Evolutionary conservation across 768 basidiomycete genomes (phyloP).

Genomic region (Pleurotus cornucopiae): DNA sequence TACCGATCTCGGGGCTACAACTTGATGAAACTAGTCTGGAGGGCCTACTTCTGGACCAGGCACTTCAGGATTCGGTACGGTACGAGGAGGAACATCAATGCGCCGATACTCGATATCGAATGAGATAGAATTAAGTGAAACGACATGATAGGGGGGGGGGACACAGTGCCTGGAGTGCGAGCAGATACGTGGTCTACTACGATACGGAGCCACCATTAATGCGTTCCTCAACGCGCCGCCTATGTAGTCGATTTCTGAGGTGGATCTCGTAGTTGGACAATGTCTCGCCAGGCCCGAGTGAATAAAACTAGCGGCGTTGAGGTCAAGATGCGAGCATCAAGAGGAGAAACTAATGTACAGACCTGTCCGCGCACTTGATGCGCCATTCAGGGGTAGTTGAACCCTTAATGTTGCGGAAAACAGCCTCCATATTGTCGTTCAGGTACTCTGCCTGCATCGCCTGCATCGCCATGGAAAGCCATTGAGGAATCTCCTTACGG

Average conservation of each 20-base stretch:
- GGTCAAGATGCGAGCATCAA: conserved; percentile 8
- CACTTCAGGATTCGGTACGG: too few species aligned
- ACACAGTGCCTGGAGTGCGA: too few species aligned
- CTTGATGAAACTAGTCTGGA: too few species aligned
- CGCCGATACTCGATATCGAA: too few species aligned
- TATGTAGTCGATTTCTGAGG: conserved; percentile 79
- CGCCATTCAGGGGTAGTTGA: conserved; percentile 78
- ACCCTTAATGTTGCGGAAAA: conserved; percentile 54
- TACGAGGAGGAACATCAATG: too few species aligned
- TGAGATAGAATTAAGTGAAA: too few species aligned
- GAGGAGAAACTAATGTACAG: conserved; percentile 13
- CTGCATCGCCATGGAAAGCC: conserved; percentile 70
- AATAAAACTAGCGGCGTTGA: conserved; percentile 63
- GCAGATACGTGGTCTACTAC: conserved; percentile 11
- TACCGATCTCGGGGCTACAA: too few species aligned
- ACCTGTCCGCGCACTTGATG: conserved; percentile 87
- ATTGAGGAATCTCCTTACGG: conserved; percentile 45
- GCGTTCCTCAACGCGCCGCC: conserved; percentile 67
- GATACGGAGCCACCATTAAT: conserved; percentile 19
- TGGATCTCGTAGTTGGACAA: conserved; percentile 91
- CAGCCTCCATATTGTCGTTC: conserved; percentile 79
- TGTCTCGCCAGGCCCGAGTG: conserved; percentile 83
- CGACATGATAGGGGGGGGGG: too few species aligned
- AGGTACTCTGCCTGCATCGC: conserved; percentile 70
- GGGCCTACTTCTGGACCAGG: too few species aligned